Percentiles rank a stretch among this genome's conserved stretches.
phyloP scores from a whole-genome alignment of 2,329 filamentous ascomycete species.

The Microdochium paspali region DNA sequence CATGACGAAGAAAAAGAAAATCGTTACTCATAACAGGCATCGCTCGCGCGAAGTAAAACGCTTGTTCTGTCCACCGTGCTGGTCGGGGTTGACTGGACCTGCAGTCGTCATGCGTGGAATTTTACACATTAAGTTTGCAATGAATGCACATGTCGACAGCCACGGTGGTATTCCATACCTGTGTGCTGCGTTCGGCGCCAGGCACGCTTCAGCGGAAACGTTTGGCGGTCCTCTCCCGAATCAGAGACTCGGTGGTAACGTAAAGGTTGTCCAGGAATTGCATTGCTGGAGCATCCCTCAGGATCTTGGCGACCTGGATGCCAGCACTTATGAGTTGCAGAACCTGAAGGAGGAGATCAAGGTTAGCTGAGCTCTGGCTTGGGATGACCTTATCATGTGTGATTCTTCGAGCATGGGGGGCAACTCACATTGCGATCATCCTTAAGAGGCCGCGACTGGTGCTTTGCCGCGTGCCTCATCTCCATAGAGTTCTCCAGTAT shows the following conservation, averaged over 20 bases:
- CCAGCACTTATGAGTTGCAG: conserved; percentile 80
- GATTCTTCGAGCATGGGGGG: not conserved
- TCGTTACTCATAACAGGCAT: conserved; percentile 12
- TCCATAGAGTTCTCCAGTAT: conserved; percentile 82
- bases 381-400: not conserved
- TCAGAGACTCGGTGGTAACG: conserved; percentile 70
- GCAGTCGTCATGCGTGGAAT: no score
- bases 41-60: not conserved
- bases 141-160: no score
- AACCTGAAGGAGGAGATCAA: conserved; percentile 29
- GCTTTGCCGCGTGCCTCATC: conserved; percentile 78
- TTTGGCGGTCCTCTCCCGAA: conserved; percentile 52
- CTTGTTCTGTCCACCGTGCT: not conserved
- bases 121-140: no score
- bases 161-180: no score
- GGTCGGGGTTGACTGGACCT: not conserved
- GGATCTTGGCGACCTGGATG: conserved; percentile 77
- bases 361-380: not conserved
- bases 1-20: conserved; percentile 7
- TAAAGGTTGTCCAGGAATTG: conserved; percentile 74
- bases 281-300: conserved; percentile 79
- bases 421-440: conserved; percentile 60
- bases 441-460: conserved; percentile 74
- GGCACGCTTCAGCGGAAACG: conserved; percentile 26
- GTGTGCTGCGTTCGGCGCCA: no score